Percentiles rank a stretch among this genome's conserved stretches.
Conservation (phyloP, 192 early-diverging fungal species). For the Umbelopsis vinacea region DNA sequence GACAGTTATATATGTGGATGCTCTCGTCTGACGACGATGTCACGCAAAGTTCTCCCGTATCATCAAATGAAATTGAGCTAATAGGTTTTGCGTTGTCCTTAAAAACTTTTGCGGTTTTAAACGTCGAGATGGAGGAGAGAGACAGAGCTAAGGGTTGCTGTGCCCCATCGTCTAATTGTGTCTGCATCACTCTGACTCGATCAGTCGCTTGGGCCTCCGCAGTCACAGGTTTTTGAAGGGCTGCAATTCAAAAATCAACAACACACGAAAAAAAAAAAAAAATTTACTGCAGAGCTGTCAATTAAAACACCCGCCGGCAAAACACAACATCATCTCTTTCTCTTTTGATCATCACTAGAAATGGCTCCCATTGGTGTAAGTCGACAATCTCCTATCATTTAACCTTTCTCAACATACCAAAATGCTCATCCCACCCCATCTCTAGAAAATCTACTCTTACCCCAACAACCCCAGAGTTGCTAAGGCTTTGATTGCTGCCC, state of each 20-base stretch:
- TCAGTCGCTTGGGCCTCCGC: not conserved
- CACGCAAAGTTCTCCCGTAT: slow-evolving; percentile 73
- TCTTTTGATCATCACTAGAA: slow-evolving; percentile 8
- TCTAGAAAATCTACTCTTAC: slow-evolving; percentile 63
- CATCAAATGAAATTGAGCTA: slow-evolving; percentile 85
- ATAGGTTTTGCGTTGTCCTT: slow-evolving; percentile 72
- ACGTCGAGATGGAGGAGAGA: slow-evolving; percentile 32
- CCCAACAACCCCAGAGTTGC: slow-evolving; percentile 73
- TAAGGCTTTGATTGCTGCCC: slow-evolving; percentile 60
- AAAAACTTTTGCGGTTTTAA: slow-evolving; percentile 73
- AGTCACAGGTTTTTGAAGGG: not conserved
- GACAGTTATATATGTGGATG: slow-evolving; percentile 84
- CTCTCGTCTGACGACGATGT: slow-evolving; percentile 87
- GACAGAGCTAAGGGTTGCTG: slow-evolving; percentile 11
- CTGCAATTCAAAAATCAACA: not conserved
- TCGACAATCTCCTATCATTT: not conserved
- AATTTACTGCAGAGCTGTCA: not conserved
- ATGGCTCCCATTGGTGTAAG: slow-evolving; percentile 40
- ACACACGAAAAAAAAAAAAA: slow-evolving; percentile 11
- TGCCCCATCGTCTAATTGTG: slow-evolving; percentile 12
- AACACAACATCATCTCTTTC: not conserved
- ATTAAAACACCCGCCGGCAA: not conserved
- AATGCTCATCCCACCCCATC: not conserved
- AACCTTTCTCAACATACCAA: not conserved
- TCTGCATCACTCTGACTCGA: slow-evolving; percentile 10